Conservation (phyloP, 352 stramenopile genomes). For the Aphanomyces euteiches region DNA sequence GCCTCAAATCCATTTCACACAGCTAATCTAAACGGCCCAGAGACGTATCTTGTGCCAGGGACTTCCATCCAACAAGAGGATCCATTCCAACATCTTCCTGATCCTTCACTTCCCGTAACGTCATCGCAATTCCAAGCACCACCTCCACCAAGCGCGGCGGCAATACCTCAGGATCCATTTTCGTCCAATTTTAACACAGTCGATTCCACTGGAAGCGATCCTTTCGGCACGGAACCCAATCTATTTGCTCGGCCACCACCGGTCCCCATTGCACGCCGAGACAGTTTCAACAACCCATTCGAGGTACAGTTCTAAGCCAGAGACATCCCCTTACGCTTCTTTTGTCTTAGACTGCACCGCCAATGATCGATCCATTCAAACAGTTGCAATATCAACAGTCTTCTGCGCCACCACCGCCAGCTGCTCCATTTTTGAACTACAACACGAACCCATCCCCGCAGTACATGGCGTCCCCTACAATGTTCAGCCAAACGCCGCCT, state of each 20-base stretch:
- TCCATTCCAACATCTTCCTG: conserved; percentile 21
- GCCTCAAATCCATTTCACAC: conserved; percentile 18
- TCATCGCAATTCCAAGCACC: conserved; percentile 20
- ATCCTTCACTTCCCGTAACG: conserved; percentile 5
- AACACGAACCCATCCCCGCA: conserved; percentile 40
- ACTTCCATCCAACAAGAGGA: conserved; percentile 17
- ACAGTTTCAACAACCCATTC: conserved; percentile 14
- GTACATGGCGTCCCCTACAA: conserved; percentile 9
- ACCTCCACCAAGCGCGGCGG: not conserved
- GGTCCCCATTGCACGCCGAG: not conserved
- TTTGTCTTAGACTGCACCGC: conserved; percentile 2
- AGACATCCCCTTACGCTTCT: not conserved
- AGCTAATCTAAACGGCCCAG: conserved; percentile 11
- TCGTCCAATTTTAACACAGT: conserved; percentile 29
- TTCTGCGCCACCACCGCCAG: conserved; percentile 43
- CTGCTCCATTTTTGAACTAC: conserved; percentile 68
- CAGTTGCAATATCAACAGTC: not conserved
- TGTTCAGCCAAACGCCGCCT: conserved; percentile 33
- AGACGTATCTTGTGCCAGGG: not conserved
- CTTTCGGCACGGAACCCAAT: conserved; percentile 8
- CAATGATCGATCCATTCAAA: conserved; percentile 18
- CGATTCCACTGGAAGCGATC: conserved; percentile 15
- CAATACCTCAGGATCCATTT: not conserved
- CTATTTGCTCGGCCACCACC: conserved; percentile 14
- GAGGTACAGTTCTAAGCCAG: not conserved